Percentiles rank a stretch among this genome's conserved stretches.
Evolutionary conservation across 2,329 filamentous ascomycete genomes (phyloP).

Genomic region (Aspergillus transmontanensis): DNA sequence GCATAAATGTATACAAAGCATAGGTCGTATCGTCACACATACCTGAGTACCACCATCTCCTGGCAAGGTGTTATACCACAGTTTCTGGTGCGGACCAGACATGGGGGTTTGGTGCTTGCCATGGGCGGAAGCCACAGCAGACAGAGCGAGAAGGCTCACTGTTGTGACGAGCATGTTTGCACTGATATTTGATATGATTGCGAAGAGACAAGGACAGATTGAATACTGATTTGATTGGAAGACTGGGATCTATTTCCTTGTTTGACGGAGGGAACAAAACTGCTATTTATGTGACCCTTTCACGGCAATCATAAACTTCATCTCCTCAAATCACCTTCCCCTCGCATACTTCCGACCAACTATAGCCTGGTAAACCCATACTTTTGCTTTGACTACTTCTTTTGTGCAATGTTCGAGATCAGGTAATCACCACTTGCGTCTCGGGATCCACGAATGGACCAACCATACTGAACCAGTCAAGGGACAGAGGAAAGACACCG

Average conservation of each 20-base stretch:
- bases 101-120: slow-evolving; percentile 62
- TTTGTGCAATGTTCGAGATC: neutral
- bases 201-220: neutral
- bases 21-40: slow-evolving; percentile 15
- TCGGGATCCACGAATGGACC: neutral
- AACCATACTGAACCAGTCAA: neutral
- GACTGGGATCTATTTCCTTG: neutral
- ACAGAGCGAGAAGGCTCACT: slow-evolving; percentile 39
- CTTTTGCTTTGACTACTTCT: no score
- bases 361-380: neutral
- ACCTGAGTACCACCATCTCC: slow-evolving; percentile 85
- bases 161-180: slow-evolving; percentile 23
- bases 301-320: neutral
- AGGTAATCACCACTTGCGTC: neutral
- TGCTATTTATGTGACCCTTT: neutral
- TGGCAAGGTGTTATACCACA: slow-evolving; percentile 83
- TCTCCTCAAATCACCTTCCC: neutral
- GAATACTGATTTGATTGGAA: neutral
- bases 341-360: neutral
- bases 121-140: slow-evolving; percentile 61
- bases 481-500: neutral
- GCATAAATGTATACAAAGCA: neutral
- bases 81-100: slow-evolving; percentile 68
- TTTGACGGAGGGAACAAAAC: neutral
- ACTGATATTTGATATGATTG: neutral